Evolutionary conservation across 1,284 basidiomycete species (phyloP).

Genomic region (Apiotrichum akiyoshidainum): DNA sequence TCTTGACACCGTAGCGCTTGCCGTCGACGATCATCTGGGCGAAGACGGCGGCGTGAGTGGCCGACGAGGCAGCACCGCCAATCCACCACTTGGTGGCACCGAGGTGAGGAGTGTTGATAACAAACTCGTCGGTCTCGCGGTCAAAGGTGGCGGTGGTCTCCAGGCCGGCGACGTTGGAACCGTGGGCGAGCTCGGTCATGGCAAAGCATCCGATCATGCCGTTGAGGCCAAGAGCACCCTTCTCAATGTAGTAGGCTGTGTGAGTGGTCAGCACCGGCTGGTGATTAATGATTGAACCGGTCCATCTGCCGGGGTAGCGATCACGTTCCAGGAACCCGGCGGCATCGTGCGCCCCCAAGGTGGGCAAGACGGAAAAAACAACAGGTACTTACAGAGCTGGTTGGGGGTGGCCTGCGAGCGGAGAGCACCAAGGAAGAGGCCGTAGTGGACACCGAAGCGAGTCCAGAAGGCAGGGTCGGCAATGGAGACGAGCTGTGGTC

Average conservation of each 20-base stretch:
- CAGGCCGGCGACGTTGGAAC: conserved; percentile 59
- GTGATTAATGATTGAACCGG: neutral
- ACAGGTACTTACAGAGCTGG: conserved; percentile 43
- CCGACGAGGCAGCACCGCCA: conserved; percentile 58
- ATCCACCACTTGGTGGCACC: conserved; percentile 60
- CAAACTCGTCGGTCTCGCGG: conserved; percentile 55
- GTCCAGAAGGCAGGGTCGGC: conserved; percentile 60
- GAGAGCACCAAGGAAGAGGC: conserved; percentile 55
- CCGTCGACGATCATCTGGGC: conserved; percentile 58
- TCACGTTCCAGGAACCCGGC: conserved; percentile 5
- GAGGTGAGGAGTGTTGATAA: conserved; percentile 57
- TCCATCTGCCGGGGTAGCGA: conserved; percentile 44
- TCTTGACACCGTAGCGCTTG: conserved; percentile 58
- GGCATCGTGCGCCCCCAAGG: conserved; percentile 10
- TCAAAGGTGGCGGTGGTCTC: conserved; percentile 61
- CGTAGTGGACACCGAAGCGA: conserved; percentile 57
- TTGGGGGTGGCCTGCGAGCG: conserved; percentile 49
- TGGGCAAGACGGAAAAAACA: conserved; percentile 7
- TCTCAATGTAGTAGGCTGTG: conserved; percentile 57
- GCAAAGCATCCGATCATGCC: conserved; percentile 59
- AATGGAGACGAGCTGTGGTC: conserved; percentile 42
- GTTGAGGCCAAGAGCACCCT: conserved; percentile 56
- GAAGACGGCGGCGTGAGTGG: conserved; percentile 59
- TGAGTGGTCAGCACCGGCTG: conserved; percentile 5
- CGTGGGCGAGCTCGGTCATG: conserved; percentile 56